Evolutionary conservation across 129 eudicot genomes (phyloP), one percentile per base, ranked within the genome.

Genomic region (Escallonia herrerae): DNA sequence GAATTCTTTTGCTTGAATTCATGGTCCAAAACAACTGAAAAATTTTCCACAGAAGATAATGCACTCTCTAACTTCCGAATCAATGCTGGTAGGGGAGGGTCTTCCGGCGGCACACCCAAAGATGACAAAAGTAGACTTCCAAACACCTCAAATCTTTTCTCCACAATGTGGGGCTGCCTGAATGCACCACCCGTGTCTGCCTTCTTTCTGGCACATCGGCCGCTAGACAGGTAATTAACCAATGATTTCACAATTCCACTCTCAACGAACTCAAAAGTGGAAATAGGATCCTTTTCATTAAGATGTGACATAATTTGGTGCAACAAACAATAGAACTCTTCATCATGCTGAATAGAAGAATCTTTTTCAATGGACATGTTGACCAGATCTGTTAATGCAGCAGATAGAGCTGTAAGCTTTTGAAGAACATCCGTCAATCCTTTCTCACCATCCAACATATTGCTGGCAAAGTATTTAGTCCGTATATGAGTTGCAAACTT

Each of bases 251-350:
- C 65, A 52, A 89, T 76, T 56, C 99, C 96, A 65, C 99, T 93
- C 77, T 82, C 95, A 11, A 93, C 78, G 67, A 93, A 90, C 55
- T 93, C 99, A 72, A 93, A 93, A 63, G 96, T 89, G 38, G 99
- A 93, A 72, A 93, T 82, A 15, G 93, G 78, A 76, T 80, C 95
- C 15, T 69, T 71, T n/a, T 83, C 90, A 63, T 69, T 82, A 51
- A 93, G 79, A 63, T 74, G 73, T 8, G 75, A 76, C 85, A 93
- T 80, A 13, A 93, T 81, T 77, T 78, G 81, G 74, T 72, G 82
- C 84, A 93, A 65, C 12, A 86, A 54, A 54, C 13, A 42, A 53
- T 62, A 69, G 33, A 77, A 84, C 40, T 77, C 85, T 57, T 84
- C 88, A 71, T 93, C 89, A 15, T 70, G 63, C n/a, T 59, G 56